Conservation (phyloP, 352 stramenopile genomes). For the Globisporangium heterothallicum region DNA sequence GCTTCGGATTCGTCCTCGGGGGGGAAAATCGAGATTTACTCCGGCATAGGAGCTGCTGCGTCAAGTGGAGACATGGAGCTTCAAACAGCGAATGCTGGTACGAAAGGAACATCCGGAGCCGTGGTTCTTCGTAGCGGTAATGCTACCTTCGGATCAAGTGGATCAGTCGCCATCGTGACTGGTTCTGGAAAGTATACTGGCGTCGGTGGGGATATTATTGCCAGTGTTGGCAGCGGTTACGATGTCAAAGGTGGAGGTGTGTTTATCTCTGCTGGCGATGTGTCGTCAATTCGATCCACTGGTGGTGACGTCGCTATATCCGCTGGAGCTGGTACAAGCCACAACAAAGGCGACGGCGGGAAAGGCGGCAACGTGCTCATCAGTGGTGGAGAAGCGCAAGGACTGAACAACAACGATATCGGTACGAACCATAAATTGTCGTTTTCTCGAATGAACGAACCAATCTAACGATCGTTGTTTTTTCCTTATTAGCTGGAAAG, state of each 20-base stretch:
- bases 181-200: constrained; percentile 61
- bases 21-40: constrained; percentile 58
- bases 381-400: constrained; percentile 47
- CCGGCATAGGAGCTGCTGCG: constrained; percentile 33
- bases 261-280: constrained; percentile 55
- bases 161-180: constrained; percentile 66
- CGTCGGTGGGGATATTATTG: constrained; percentile 63
- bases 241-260: constrained; percentile 82
- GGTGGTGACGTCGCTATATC: constrained; percentile 49
- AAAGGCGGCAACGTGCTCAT: constrained; percentile 53
- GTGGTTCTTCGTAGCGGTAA: constrained; percentile 70
- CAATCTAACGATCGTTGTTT: constrained; percentile 8
- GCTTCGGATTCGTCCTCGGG: constrained; percentile 40
- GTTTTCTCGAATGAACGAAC: neutral
- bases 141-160: constrained; percentile 60
- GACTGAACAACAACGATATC: constrained; percentile 30
- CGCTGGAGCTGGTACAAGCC: constrained; percentile 43
- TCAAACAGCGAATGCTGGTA: constrained; percentile 60
- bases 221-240: constrained; percentile 79
- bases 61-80: constrained; percentile 66
- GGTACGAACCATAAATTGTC: constrained; percentile 21
- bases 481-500: constrained; percentile 24
- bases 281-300: constrained; percentile 28
- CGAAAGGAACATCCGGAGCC: constrained; percentile 75
- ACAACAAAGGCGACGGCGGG: constrained; percentile 37